Base-by-base conservation (phyloP, 495 filamentous ascomycete genomes). In the Hypoxylon lenormandii region DNA sequence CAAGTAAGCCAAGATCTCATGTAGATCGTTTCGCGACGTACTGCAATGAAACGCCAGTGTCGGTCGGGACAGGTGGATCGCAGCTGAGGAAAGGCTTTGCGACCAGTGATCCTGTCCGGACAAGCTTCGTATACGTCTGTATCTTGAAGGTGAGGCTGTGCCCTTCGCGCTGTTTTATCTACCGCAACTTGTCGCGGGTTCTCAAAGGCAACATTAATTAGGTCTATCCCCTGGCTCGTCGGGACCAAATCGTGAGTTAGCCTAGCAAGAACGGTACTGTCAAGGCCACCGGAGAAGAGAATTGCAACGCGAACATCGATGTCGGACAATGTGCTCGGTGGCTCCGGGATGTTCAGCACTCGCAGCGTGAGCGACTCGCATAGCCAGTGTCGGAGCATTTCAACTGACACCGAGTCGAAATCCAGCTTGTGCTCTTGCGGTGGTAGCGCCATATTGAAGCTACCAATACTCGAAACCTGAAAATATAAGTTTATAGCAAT, bases 171-270 rank as follows among this genome's bases (percentile, higher is more conserved):
- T 0, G 43, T 58, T 53, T 73, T 68, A 23, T 65, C 56, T 26
- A 74, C 46, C 1, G 71, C 58, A 12, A 68, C 64, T 30, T 66
- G 87, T 18, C 94, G 86, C 0, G 92, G 92, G 71, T 98, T 98
- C 74, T 98, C 91, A 69, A 99, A 99, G 0, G 93, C 95, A 43
- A 99, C 94, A 68, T 99, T 99, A 16, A 98, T 84, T 0, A 99
- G 84, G 73, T 97, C 93, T 62, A 99, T 90, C 5, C 81, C 79
- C 63, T 95, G 87, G 4, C 82, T 74, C 1, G 73, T 19, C 0
- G 92, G 91, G 7, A 97, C 76, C 19, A 93, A 78, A 23, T 96
- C 91, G 69, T 97, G 93, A n/a, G 85, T 80, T 21, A 98, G 76
- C 51, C 93, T 84, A 11, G 96, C 94, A 22, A 99, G 82, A 0